phyloP scores from a whole-genome alignment of 495 filamentous ascomycete genomes.

The Hapsidospora chrysogenum region DNA sequence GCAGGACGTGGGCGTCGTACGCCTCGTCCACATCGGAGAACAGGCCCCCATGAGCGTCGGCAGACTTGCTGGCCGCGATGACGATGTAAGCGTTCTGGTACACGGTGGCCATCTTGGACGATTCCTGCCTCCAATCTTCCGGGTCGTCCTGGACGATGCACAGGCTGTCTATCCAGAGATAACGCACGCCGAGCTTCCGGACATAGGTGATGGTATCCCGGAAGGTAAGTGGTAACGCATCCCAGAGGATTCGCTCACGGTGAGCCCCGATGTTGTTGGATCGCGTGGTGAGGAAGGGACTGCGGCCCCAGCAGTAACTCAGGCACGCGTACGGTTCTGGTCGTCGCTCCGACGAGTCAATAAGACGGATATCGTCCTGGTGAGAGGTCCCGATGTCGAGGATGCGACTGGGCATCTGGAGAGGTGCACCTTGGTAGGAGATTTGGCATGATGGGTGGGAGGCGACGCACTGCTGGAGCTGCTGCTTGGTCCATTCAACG shows the following conservation, averaged over 20 bases:
- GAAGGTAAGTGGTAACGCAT: conserved; percentile 3
- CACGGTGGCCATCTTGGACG: conserved; percentile 9
- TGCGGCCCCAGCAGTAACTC: conserved; percentile 5
- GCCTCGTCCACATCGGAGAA: neutral
- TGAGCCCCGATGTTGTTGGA: neutral
- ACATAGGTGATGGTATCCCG: conserved; percentile 12
- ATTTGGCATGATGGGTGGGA: neutral
- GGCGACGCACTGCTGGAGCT: neutral
- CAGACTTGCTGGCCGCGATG: conserved; percentile 5
- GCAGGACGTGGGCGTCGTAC: conserved; percentile 1
- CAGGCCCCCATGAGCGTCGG: conserved; percentile 1
- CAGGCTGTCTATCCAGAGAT: conserved; percentile 19
- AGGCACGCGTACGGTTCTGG: conserved; percentile 2
- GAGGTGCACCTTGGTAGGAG: neutral
- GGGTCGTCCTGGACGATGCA: conserved; percentile 17
- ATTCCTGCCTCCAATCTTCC: conserved; percentile 13
- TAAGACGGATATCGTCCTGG: neutral
- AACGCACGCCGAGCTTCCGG: conserved; percentile 7
- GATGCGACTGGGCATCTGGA: neutral
- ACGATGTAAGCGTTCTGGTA: conserved; percentile 5
- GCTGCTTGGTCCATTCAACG: neutral
- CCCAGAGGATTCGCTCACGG: neutral
- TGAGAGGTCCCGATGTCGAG: neutral
- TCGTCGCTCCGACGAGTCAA: neutral
- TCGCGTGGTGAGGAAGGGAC: neutral